Base-by-base conservation (phyloP, 2,329 filamentous ascomycete genomes). In the Botrytis fragariae region DNA sequence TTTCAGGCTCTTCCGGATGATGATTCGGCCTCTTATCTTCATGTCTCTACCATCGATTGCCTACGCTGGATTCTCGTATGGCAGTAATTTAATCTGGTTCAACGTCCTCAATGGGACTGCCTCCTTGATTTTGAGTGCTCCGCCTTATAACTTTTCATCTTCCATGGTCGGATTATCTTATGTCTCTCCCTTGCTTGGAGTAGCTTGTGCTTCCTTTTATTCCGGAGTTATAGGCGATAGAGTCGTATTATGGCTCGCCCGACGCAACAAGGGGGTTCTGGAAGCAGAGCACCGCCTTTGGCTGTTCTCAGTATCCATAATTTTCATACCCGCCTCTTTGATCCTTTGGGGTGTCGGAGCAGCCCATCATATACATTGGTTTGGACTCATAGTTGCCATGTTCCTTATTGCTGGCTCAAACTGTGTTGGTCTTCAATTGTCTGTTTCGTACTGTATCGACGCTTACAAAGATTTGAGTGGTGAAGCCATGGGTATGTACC, bases 321-420 rank as follows among this genome's bases (percentile, higher is more conserved):
- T 87, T 6, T 76, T 86, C 39, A 80, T 86, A 8, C 84, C 85
- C 0, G 82, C 80, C 16, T 83, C 82, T 0, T 79, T 86, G 6
- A 82, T 87, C 57, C 78, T 87, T 1, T 87, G 85, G 85, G 86
- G 86, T 44, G 83, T 87, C 0, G 86, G 86, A 8, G 85, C 86
- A 4, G 84, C 84, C 60, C 82, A 85, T 48, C 75, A 81, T 7
- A 76, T 87, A n/a, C 85, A 87, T 51, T 79, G 78, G 78, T 78
- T 87, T 62, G 86, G 85, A 1, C 78, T 85, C 9, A 79, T 87
- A 4, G 82, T 86, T 45, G 85, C 84, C 1, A 85, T 86, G 82
- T 84, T 83, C 37, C 79, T 85, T 39, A 83, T 87, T 37, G 84
- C 82, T 1, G 75, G 81, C 68, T 83, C 83, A 22, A 86, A 84